Percentiles rank a stretch among this genome's conserved stretches.
These are phyloP conservation scores for Iodosphaeria phyllophila DNA, from an alignment of 2,329 filamentous ascomycete species.

Conservation along the genomic window DNA sequence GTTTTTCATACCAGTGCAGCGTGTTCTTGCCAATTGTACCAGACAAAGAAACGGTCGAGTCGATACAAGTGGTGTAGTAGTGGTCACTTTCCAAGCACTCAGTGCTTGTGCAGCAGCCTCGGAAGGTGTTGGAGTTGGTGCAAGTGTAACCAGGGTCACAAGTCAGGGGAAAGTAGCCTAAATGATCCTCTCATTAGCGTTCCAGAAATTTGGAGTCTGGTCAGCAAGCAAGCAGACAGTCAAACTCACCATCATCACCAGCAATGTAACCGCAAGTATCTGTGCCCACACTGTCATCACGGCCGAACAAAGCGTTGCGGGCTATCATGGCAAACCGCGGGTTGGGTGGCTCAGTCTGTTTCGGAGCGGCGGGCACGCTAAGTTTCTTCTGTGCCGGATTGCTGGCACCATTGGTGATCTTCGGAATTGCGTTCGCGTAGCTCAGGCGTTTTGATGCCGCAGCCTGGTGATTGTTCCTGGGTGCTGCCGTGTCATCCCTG, in stretches of 20 bases:
- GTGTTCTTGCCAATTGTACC: slow-evolving; percentile 3
- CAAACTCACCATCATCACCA: slow-evolving; percentile 2
- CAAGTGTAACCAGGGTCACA: slow-evolving; percentile 5
- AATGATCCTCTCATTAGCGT: background rate
- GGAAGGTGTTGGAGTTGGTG: slow-evolving; percentile 6
- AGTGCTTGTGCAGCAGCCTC: slow-evolving; percentile 5
- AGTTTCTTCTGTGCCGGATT: no score
- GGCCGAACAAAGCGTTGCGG: slow-evolving; percentile 1
- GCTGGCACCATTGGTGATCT: no score
- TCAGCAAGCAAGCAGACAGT: background rate
- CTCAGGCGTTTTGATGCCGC: no score
- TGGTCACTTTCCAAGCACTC: slow-evolving; percentile 3
- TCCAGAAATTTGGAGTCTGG: background rate
- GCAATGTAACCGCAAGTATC: slow-evolving; percentile 3
- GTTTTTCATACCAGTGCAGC: slow-evolving; percentile 7
- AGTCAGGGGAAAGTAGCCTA: slow-evolving; percentile 3
- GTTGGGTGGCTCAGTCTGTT: no score
- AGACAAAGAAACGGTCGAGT: slow-evolving; percentile 4
- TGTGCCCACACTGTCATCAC: background rate
- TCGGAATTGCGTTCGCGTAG: no score
- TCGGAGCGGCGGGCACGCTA: no score
- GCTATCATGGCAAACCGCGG: background rate
- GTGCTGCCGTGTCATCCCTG: no score
- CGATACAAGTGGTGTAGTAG: slow-evolving; percentile 5
- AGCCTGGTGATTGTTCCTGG: no score